Evolutionary conservation across 2,329 filamentous ascomycete genomes (phyloP).

Genomic region (Scedosporium dehoogii): DNA sequence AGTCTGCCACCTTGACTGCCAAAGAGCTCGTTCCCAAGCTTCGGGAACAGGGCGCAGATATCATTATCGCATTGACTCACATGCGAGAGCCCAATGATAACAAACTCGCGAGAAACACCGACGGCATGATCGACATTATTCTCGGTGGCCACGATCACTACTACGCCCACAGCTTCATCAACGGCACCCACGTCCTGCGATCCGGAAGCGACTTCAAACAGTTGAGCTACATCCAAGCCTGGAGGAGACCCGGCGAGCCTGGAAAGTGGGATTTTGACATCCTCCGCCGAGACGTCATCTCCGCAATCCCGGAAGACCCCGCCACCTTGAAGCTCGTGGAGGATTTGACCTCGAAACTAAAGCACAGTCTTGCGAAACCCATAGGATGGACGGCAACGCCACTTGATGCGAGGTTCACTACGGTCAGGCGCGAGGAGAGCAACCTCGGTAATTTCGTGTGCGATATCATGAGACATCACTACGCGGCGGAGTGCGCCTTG

Average conservation of each 20-base stretch:
- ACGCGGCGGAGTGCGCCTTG: slow-evolving; percentile 68
- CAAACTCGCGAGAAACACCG: slow-evolving; percentile 67
- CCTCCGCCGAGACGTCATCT: slow-evolving; percentile 61
- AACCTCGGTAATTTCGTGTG: slow-evolving; percentile 88
- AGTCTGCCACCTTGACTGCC: slow-evolving; percentile 66
- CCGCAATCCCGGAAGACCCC: slow-evolving; percentile 39
- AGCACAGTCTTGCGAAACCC: slow-evolving; percentile 68
- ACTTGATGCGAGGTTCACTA: slow-evolving; percentile 78
- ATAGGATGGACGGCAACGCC: slow-evolving; percentile 75
- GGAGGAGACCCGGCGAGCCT: slow-evolving; percentile 26
- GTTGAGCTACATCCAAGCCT: slow-evolving; percentile 75
- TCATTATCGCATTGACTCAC: slow-evolving; percentile 75
- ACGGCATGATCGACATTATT: slow-evolving; percentile 72
- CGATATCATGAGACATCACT: slow-evolving; percentile 80
- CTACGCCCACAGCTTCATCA: slow-evolving; percentile 68
- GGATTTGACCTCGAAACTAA: slow-evolving; percentile 61
- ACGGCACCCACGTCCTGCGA: slow-evolving; percentile 73
- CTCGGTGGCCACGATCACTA: slow-evolving; percentile 87
- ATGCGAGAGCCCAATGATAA: slow-evolving; percentile 83
- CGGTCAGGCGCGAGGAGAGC: slow-evolving; percentile 65
- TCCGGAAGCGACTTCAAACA: slow-evolving; percentile 91
- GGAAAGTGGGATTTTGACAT: slow-evolving; percentile 71
- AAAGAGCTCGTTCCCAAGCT: slow-evolving; percentile 64
- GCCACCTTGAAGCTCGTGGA: slow-evolving; percentile 16
- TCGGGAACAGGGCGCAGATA: slow-evolving; percentile 67